phyloP scores from a whole-genome alignment of 2,329 filamentous ascomycete genomes.

The Cladosporium sphaerospermum region DNA sequence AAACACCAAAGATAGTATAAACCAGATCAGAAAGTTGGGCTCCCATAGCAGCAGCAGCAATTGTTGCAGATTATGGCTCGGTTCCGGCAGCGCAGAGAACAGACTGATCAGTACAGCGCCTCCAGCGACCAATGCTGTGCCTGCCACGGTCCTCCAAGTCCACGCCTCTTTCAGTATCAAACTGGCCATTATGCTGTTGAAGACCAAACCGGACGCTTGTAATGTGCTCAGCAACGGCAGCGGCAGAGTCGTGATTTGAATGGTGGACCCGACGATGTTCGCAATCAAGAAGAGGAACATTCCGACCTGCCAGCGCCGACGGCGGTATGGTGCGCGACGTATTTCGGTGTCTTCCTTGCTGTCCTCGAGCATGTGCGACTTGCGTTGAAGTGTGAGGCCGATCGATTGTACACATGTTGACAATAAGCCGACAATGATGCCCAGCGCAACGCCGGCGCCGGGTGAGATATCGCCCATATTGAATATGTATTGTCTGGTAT shows the following conservation, averaged over 20 bases:
- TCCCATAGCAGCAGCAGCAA: slow-evolving; percentile 69
- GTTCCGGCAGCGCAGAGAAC: slow-evolving; percentile 90
- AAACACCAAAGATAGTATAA: slow-evolving; percentile 72
- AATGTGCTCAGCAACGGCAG: slow-evolving; percentile 90
- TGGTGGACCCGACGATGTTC: slow-evolving; percentile 89
- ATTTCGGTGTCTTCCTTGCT: slow-evolving; percentile 75
- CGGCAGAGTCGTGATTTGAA: slow-evolving; percentile 94
- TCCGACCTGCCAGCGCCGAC: slow-evolving; percentile 87
- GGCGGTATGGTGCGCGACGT: slow-evolving; percentile 78
- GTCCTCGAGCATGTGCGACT: slow-evolving; percentile 96
- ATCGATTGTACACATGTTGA: slow-evolving; percentile 94
- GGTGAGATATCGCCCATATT: slow-evolving; percentile 16
- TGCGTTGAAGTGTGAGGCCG: slow-evolving; percentile 90
- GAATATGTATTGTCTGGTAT: neutral
- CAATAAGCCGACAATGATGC: slow-evolving; percentile 84
- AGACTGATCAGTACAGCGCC: slow-evolving; percentile 89
- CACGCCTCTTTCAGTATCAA: slow-evolving; percentile 90
- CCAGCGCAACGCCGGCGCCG: slow-evolving; percentile 50
- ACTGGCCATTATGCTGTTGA: slow-evolving; percentile 96
- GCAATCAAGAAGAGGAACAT: slow-evolving; percentile 97
- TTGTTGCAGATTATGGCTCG: slow-evolving; percentile 80
- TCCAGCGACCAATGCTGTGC: slow-evolving; percentile 77
- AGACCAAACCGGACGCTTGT: slow-evolving; percentile 91
- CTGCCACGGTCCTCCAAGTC: slow-evolving; percentile 84
- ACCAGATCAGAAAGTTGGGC: slow-evolving; percentile 78